Evolutionary conservation across 768 basidiomycete species (phyloP).

Genomic region (Xanthoconium purpureum): DNA sequence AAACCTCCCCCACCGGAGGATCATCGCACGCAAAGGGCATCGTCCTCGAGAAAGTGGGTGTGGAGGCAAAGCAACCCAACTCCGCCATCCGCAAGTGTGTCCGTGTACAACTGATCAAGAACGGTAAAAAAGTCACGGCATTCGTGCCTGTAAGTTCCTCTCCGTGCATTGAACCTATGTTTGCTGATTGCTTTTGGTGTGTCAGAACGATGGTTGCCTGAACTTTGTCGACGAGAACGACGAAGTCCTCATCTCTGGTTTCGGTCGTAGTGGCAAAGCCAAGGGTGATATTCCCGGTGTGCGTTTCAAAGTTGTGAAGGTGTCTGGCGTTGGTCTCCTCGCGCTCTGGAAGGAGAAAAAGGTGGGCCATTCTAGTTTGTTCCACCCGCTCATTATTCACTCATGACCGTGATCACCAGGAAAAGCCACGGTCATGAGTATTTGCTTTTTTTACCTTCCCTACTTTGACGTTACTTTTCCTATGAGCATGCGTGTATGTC

Average conservation of each 20-base stretch:
- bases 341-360: slow-evolving; percentile 99
- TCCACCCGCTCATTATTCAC: not conserved
- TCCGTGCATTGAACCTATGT: not conserved
- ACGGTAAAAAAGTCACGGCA: slow-evolving; percentile 99
- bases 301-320: slow-evolving; percentile 99
- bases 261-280: slow-evolving; percentile 99
- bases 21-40: slow-evolving; percentile 99
- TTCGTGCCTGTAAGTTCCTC: slow-evolving; percentile 85
- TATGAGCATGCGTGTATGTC: slow-evolving; percentile 32
- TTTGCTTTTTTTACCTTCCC: not conserved
- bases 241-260: slow-evolving; percentile 99
- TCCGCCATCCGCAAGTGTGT: slow-evolving; percentile 99
- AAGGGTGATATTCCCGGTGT: slow-evolving; percentile 99
- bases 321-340: slow-evolving; percentile 97
- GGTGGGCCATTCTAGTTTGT: slow-evolving; percentile 43
- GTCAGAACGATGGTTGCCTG: slow-evolving; percentile 91
- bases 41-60: slow-evolving; percentile 99
- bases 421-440: slow-evolving; percentile 63
- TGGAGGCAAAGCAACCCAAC: slow-evolving; percentile 99
- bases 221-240: slow-evolving; percentile 99
- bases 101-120: slow-evolving; percentile 99
- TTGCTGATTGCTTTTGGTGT: slow-evolving; percentile 6
- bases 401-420: slow-evolving; percentile 37
- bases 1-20: slow-evolving; percentile 98
- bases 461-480: slow-evolving; percentile 7